Evolutionary conservation across 495 filamentous ascomycete genomes (phyloP), one percentile per base, ranked within the genome.

Genomic region (Diplogelasinospora grovesii): DNA sequence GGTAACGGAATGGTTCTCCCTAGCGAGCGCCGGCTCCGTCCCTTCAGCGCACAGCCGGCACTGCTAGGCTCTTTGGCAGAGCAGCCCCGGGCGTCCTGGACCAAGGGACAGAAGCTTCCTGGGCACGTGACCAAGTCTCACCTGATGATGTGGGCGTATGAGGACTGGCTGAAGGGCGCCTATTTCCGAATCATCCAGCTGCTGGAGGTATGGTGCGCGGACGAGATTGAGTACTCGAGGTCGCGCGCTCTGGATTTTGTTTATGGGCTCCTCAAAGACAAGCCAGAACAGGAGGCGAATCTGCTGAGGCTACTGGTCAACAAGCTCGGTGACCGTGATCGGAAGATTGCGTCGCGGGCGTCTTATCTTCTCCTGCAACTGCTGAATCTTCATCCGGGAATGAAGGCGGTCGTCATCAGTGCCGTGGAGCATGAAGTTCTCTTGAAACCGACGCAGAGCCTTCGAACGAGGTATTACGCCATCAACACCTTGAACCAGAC

Each of bases 401-500:
- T 98, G 92, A 97, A 95, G 56, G 70, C 75, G 10, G 78, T 89
- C 15, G 82, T 97, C 46, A 82, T 95, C 52, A 79, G 75, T 44
- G 73, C 77, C 14, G 81, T 97, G 10, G 89, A 97, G 59, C 74
- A 77, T 22, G 93, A 97, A 52, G 68, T 95, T 13, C 71, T 98
- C 8, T 86, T 95, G 54, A 77, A 85, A 8, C 83, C 90, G 0
- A 84, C 86, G 5, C 92, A 97, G 55, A 89, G 74, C 53, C 61
- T 79, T 16, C 85, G 94, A 43, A 86, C 93, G 18, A 90, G 84
- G 55, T 98, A 98, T 62, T 96, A 95, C 52, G 89, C 89, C 19
- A 80, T 90, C 56, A 97, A 95, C 53, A 95, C 92, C 2, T 63
- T 98, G 26, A 98, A 98, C 62, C 92, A 98, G 64, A 98, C 92